These are phyloP conservation scores for Begonia loranthoides DNA, from an alignment of 306 rosid genomes.

Conservation along the genomic window DNA sequence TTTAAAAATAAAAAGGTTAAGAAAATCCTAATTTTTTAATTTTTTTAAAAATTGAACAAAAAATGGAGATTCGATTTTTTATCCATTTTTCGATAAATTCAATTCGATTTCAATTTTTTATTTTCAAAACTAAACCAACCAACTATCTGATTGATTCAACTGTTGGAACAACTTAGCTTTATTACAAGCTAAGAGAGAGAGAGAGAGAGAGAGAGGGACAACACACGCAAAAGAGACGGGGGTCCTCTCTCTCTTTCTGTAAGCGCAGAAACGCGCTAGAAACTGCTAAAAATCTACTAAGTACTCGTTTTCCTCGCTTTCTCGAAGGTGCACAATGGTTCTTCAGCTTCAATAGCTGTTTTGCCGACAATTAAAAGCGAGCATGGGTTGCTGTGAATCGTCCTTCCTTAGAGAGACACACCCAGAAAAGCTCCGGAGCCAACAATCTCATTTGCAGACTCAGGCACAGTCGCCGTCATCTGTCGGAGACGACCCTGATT, in stretches of 20 bases:
- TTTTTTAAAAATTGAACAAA: too few species aligned
- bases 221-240: background rate
- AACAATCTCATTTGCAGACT: conserved; percentile 9
- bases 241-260: background rate
- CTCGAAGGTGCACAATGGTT: background rate
- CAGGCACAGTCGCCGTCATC: conserved; percentile 17
- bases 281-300: too few species aligned
- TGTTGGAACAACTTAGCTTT: too few species aligned
- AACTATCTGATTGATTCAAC: too few species aligned
- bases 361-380: background rate
- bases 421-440: conserved; percentile 29
- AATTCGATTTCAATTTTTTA: too few species aligned
- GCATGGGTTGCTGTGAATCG: conserved; percentile 69
- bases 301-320: background rate
- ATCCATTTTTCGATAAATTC: too few species aligned
- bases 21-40: too few species aligned
- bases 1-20: too few species aligned
- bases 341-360: too few species aligned
- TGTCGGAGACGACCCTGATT: conserved; percentile 16
- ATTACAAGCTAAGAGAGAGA: background rate
- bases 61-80: too few species aligned
- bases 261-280: background rate
- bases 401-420: conserved; percentile 24
- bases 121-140: too few species aligned
- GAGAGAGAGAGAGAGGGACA: background rate